Evolutionary conservation across 306 rosid genomes (phyloP), one percentile per base, ranked within the genome.

Genomic region (Herpetospermum pedunculosum): DNA sequence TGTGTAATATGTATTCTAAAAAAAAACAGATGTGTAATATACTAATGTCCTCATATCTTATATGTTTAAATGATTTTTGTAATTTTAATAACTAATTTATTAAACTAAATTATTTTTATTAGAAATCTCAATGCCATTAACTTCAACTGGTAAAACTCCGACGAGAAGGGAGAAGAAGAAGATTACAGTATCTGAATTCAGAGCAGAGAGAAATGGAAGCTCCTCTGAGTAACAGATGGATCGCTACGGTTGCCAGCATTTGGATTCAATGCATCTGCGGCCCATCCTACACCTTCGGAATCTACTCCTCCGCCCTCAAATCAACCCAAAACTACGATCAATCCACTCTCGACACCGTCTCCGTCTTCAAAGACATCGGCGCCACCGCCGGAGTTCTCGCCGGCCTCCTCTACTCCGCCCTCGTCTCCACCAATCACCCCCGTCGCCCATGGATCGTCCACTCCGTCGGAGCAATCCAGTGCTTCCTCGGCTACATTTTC

Each of bases 181-280:
- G 19, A 46, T 15, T 46, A 6, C 50, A 14, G 6, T 46, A 13
- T 46, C 50, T 15, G 50, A 13, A 15, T 2, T 50, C 57, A n/a
- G 25, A 50, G 55, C n/a, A n/a, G 6, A 50, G 52, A 84, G 52
- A 84, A n/a, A n/a, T 81, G 90, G 80, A 79, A 23, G 11, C 26
- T 21, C 43, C 29, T 70, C 57, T 86, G 29, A 77, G 82, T 35
- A 86, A 80, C 79, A 87, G 84, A 38, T 92, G 98, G 96, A 70
- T 84, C 0, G 83, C 90, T 0, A 88, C 86, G 0, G 90, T 84
- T 41, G 96, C 89, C 4, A 70, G 96, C 74, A 82, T 92, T 32
- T 88, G 91, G 96, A 90, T 92, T 75, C 96, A 90, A 76, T 85
- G 90, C 82, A 75, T 85, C 85, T 81, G 83, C 83, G 98, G 98